Percentiles rank a stretch among this genome's conserved stretches.
phyloP scores from a whole-genome alignment of 2,329 filamentous ascomycete genomes.

The Trichoderma cornu-damae region DNA sequence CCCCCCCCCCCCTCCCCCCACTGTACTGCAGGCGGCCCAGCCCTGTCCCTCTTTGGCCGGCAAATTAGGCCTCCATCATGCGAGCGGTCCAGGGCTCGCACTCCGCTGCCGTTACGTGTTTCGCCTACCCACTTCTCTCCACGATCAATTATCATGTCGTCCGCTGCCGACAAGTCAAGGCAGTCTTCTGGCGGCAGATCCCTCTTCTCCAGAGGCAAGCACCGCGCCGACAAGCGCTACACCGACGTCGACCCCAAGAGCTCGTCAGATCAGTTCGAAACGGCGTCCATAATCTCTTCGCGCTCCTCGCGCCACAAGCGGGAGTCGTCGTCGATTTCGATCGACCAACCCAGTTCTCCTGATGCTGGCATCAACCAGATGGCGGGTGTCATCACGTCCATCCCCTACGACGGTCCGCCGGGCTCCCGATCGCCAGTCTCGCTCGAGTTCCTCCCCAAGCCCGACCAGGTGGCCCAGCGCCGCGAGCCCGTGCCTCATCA shows the following conservation, averaged over 20 bases:
- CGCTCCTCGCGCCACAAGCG: constrained; percentile 70
- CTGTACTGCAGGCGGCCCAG: constrained; percentile 15
- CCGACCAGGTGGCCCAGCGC: constrained; percentile 57
- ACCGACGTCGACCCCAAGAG: constrained; percentile 55
- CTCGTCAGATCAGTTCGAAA: constrained; percentile 53
- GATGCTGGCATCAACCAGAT: constrained; percentile 65
- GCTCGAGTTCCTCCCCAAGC: constrained; percentile 66
- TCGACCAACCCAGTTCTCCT: constrained; percentile 61
- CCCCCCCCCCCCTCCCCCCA: background rate
- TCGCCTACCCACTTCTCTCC: constrained; percentile 25
- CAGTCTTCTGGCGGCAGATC: constrained; percentile 71
- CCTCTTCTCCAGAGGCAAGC: constrained; percentile 86
- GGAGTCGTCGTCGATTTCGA: constrained; percentile 65
- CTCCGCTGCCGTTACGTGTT: constrained; percentile 32
- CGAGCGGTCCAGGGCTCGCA: constrained; percentile 38
- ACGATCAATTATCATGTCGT: constrained; percentile 44
- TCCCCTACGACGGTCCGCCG: constrained; percentile 71
- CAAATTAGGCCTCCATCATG: constrained; percentile 33
- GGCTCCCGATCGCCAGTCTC: constrained; percentile 66
- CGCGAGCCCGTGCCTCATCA: constrained; percentile 78
- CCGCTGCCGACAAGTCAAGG: constrained; percentile 71
- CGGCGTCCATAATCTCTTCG: constrained; percentile 57
- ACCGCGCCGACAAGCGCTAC: constrained; percentile 59
- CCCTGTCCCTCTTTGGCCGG: constrained; percentile 17
- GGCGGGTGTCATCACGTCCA: constrained; percentile 78